Conservation (phyloP, 1,284 basidiomycete species). For the Boletus holoroseus region DNA sequence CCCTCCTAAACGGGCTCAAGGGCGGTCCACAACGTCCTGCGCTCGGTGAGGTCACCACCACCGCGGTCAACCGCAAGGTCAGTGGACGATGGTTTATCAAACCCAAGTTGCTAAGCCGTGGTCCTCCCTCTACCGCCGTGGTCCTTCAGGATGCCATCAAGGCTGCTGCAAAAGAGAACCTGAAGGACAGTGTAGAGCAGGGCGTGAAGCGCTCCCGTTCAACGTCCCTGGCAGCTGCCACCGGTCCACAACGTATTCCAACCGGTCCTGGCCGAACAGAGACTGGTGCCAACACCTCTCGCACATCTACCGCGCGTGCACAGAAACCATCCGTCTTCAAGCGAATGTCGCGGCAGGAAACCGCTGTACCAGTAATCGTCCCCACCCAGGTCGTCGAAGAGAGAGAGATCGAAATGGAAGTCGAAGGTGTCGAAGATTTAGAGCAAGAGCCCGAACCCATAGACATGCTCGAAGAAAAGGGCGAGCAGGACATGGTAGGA, state of each 20-base stretch:
- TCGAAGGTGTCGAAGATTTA: constrained; percentile 41
- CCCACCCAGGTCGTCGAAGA: constrained; percentile 34
- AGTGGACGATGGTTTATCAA: constrained; percentile 23
- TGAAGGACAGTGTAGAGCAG: constrained; percentile 52
- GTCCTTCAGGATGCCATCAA: constrained; percentile 27
- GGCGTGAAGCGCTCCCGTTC: constrained; percentile 60
- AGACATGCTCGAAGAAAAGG: constrained; percentile 43
- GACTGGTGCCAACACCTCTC: constrained; percentile 38
- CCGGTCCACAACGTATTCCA: constrained; percentile 59
- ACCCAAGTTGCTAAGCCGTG: constrained; percentile 17
- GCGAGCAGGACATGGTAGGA: constrained; percentile 55
- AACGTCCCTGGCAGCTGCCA: constrained; percentile 52
- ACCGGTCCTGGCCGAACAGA: constrained; percentile 51
- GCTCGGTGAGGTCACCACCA: constrained; percentile 65
- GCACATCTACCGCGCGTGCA: constrained; percentile 34
- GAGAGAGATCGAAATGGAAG: constrained; percentile 54
- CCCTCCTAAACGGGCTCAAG: constrained; percentile 47
- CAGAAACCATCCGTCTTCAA: constrained; percentile 36
- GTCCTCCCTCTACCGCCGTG: not conserved
- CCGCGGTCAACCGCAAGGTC: constrained; percentile 71
- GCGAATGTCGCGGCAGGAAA: constrained; percentile 41
- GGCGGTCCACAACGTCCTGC: constrained; percentile 49
- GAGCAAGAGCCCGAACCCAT: constrained; percentile 35
- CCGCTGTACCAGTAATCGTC: constrained; percentile 36
- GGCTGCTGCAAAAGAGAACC: constrained; percentile 29